Conservation (phyloP, 164 flowering plant genomes). For the Macadamia integrifolia region DNA sequence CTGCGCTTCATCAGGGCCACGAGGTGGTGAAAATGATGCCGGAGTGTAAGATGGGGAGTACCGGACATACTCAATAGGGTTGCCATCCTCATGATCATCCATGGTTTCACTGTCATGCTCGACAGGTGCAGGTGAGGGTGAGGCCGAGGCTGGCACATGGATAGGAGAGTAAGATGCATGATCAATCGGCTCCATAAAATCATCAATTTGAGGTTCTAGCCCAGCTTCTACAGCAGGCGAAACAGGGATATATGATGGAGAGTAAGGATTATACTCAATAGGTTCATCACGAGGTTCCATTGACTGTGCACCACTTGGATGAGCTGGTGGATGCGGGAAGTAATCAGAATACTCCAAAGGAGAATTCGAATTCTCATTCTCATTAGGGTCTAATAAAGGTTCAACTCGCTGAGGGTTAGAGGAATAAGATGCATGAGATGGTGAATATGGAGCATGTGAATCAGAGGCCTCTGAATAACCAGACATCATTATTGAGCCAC, state of each 20-base stretch:
- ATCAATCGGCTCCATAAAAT: background rate
- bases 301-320: conserved; percentile 4
- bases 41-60: conserved; percentile 11
- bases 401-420: conserved; percentile 5
- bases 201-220: background rate
- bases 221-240: background rate
- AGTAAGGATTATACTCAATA: conserved; percentile 11
- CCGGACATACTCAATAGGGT: conserved; percentile 10
- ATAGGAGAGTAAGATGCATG: conserved; percentile 6
- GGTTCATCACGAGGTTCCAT: conserved; percentile 2
- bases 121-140: background rate
- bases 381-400: background rate
- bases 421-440: conserved; percentile 14
- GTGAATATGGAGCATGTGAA: conserved; percentile 13
- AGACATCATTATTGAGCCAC: conserved; percentile 11
- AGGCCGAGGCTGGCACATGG: background rate
- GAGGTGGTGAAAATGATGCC: conserved; percentile 1
- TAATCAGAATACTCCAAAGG: conserved; percentile 3
- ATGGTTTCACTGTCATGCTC: background rate
- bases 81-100: background rate
- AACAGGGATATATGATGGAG: background rate
- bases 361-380: background rate
- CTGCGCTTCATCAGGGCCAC: background rate
- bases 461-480: conserved; percentile 5
- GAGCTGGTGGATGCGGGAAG: background rate